Evolutionary conservation across 257 asterid genomes (phyloP), one percentile per base, ranked within the genome.

Genomic region (Fraxinus anomala): DNA sequence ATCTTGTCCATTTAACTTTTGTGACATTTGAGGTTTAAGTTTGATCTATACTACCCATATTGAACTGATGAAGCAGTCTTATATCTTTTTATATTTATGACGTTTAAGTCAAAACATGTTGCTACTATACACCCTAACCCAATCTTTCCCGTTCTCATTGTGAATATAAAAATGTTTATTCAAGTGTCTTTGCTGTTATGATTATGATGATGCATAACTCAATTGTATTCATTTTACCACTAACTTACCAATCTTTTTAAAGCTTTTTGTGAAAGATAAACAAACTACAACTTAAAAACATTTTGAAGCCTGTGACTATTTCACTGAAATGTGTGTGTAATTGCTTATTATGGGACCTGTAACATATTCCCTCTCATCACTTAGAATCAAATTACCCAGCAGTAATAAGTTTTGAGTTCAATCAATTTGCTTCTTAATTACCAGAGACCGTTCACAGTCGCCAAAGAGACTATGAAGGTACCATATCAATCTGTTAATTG

Each of bases 121-220:
- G 56, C 42, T 44, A 37, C 26, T 5, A 7, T 6, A 19, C 26
- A 7, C 66, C 66, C 12, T 6, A 56, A 19, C 28, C 26, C 66
- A 56, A n/a, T 26, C 3, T 19, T 56, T n/a, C 10, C 30, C 30
- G 5, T 54, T 75, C 69, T 68, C 68, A 70, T 76, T 77, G 65
- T 77, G 72, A 61, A 84, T 73, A 51, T 16, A 17, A 6, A 21
- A 56, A 33, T 73, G 47, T 68, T 76, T 31, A 8, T 37, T 73
- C 40, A 78, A 78, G 42, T 34, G 31, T 76, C 34, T 28, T 14
- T 70, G 34, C 76, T 59, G 33, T 70, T 1, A 24, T 67, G 47
- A 76, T 73, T 42, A 37, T 28, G 33, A 24, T 70, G 66, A 66
- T 74, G 70, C 54, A 39, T 14, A 47, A 47, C n/a, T 47, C n/a